These are phyloP conservation scores for Angophora floribunda DNA, from an alignment of 345 rosid genomes.

Conservation along the genomic window DNA sequence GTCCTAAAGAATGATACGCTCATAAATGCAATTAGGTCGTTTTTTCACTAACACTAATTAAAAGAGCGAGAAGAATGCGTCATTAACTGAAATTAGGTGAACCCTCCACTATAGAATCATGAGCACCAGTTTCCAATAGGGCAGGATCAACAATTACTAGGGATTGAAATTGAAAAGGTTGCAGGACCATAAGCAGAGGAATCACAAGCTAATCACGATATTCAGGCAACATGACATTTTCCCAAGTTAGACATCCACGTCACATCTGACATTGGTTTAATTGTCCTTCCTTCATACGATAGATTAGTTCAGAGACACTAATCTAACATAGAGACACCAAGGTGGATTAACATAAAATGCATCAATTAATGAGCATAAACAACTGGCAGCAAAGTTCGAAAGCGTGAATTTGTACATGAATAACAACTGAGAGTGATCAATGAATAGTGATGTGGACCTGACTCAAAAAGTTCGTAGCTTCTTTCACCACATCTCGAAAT, in stretches of 20 bases:
- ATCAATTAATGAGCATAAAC: background rate
- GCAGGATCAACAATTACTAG: background rate
- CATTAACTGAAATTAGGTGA: background rate
- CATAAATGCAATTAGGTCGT: background rate
- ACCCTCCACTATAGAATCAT: background rate
- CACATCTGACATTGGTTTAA: background rate
- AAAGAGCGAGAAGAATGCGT: background rate
- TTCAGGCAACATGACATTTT: background rate
- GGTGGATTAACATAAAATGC: background rate
- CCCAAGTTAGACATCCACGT: background rate
- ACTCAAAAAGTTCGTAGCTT: conserved; percentile 75
- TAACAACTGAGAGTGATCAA: background rate
- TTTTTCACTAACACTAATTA: background rate
- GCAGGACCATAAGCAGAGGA: background rate
- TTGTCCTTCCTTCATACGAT: background rate
- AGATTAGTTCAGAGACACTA: background rate
- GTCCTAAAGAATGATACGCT: background rate
- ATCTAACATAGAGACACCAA: background rate
- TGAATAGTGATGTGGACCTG: conserved; percentile 41
- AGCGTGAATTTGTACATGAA: background rate
- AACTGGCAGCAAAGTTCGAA: background rate
- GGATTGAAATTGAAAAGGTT: background rate
- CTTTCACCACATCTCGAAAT: conserved; percentile 80
- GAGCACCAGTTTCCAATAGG: background rate
- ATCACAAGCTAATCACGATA: background rate